These are phyloP conservation scores for Umbelopsis vinacea DNA, from an alignment of 192 early-diverging fungal species.

Conservation along the genomic window DNA sequence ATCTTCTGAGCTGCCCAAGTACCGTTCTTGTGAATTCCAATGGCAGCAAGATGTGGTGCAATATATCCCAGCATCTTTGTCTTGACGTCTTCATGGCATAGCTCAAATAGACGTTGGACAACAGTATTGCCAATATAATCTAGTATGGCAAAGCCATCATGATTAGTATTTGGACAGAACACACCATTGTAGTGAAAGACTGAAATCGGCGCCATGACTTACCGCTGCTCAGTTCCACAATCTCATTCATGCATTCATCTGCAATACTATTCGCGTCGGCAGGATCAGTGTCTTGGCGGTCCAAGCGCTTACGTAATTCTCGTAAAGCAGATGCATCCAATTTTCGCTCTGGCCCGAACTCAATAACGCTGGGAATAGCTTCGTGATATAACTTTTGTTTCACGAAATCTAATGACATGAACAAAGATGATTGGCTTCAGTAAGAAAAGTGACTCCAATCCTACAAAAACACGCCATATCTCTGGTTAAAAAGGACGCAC, in stretches of 20 bases:
- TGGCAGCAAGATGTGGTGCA: conserved; percentile 84
- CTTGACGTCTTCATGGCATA: conserved; percentile 68
- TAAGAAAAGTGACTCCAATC: no score
- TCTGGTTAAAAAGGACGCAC: neutral
- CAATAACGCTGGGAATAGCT: conserved; percentile 66
- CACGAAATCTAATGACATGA: neutral
- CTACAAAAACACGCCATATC: no score
- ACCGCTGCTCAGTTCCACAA: conserved; percentile 92
- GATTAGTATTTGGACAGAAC: neutral
- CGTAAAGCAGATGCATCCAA: conserved; percentile 80
- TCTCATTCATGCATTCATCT: conserved; percentile 81
- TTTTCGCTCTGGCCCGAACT: conserved; percentile 62
- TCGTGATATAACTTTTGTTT: neutral
- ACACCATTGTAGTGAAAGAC: neutral
- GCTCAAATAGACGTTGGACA: conserved; percentile 91
- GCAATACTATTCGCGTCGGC: conserved; percentile 81
- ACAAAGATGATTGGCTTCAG: neutral
- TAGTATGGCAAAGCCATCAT: conserved; percentile 54
- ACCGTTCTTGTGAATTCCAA: conserved; percentile 98
- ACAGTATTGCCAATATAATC: conserved; percentile 98
- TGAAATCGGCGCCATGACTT: conserved; percentile 14
- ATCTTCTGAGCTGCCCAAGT: conserved; percentile 99
- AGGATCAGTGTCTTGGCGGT: conserved; percentile 59
- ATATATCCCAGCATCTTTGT: conserved; percentile 79
- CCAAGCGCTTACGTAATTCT: conserved; percentile 84